Evolutionary conservation across 306 rosid species (phyloP), one percentile per base, ranked within the genome.

Genomic region (Rosa lucieae): DNA sequence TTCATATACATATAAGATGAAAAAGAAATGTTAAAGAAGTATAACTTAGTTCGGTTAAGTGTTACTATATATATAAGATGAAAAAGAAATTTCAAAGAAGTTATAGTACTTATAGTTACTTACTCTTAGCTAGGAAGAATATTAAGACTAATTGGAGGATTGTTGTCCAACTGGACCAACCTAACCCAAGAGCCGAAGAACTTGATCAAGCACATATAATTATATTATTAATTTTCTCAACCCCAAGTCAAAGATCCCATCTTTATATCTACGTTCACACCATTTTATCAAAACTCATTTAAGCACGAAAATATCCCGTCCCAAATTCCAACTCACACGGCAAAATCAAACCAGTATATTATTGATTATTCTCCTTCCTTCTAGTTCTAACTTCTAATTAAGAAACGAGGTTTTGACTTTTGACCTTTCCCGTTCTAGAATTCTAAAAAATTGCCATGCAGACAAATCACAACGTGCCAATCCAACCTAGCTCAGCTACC

Each of bases 191-290:
- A 26, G 29, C 1, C 29, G 1, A 26, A 32, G 37, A 32, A 32
- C 3, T 32, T 32, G 37, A 32, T 32, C 37, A 2, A 32, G 37
- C 37, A 32, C 37, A 32, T 32, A 32, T 32, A 32, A 32, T 32
- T 32, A 32, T 32, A 32, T 2, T 32, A 32, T 32, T 32, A 32
- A 32, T 44, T 32, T 44, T 44, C 47, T 44, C 47, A 44, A 12
- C 53, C 11, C 66, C n/a, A 73, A 72, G 85, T 83, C 86, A 81
- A 87, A 85, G 89, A 89, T 89, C 71, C 91, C 83, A 12, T 78
- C 65, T 75, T 32, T 65, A 55, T 4, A 44, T 48, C 17, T 32
- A 1, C 23, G 80, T 87, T 89, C 93, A 89, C 86, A 90, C 84
- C 69, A 32, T 14, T 3, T 32, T 63, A n/a, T n/a, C n/a, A n/a